phyloP scores from a whole-genome alignment of 495 filamentous ascomycete species.

The Daldinia bambusicola region DNA sequence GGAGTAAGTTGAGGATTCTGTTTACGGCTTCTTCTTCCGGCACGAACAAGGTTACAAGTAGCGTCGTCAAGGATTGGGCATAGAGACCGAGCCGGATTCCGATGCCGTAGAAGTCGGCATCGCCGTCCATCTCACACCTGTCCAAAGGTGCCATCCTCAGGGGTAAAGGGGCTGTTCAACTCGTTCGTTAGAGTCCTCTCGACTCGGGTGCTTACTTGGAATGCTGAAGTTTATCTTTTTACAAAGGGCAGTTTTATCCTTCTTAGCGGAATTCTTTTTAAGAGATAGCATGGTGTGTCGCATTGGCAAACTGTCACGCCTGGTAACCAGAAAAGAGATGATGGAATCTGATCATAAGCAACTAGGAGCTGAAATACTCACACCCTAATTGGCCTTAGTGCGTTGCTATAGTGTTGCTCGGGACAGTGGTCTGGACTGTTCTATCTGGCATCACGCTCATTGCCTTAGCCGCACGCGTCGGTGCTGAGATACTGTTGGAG shows the following conservation, averaged over 20 bases:
- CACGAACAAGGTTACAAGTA: conserved; percentile 34
- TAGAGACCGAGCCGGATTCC: conserved; percentile 41
- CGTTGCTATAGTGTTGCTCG: conserved; percentile 1
- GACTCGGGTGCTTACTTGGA: not conserved
- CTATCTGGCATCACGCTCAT: not conserved
- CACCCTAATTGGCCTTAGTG: conserved; percentile 14
- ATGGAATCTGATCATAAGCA: not conserved
- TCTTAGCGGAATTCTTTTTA: no score
- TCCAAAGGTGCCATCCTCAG: conserved; percentile 5
- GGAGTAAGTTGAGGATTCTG: conserved; percentile 32
- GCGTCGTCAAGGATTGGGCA: conserved; percentile 33
- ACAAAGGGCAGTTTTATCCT: not conserved
- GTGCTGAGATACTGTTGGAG: not conserved
- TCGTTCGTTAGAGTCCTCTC: not conserved
- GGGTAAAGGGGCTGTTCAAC: not conserved
- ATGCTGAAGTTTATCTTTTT: not conserved
- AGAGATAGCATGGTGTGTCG: not conserved
- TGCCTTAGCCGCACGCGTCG: conserved; percentile 14
- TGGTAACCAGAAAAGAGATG: not conserved
- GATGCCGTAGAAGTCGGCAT: conserved; percentile 36
- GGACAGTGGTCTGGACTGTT: conserved; percentile 16
- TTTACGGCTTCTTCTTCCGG: conserved; percentile 33
- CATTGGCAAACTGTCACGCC: not conserved
- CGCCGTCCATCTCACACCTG: conserved; percentile 21
- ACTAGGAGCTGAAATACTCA: conserved; percentile 11